A percentile compares a stretch with the other conserved stretches of the same genome.
These are phyloP conservation scores for Trypanosoma platydactyli DNA, from an alignment of 208 protist genomes.

Conservation along the genomic window DNA sequence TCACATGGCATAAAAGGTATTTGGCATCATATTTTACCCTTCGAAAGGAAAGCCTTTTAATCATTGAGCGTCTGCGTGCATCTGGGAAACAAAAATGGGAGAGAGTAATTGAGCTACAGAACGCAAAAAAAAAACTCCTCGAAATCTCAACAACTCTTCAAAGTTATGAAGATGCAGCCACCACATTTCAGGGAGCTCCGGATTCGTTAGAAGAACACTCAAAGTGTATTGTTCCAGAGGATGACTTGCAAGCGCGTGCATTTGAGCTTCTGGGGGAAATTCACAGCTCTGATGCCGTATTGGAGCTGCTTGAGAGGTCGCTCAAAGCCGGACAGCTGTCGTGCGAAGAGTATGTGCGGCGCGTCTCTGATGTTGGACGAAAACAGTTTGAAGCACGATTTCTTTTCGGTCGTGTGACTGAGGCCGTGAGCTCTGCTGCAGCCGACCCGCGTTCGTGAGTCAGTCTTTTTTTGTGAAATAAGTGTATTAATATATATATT, in stretches of 20 bases:
- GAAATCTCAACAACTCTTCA: neutral
- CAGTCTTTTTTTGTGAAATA: too few species aligned
- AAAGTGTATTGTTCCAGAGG: slow-evolving; percentile 50
- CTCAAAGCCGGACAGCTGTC: slow-evolving; percentile 58
- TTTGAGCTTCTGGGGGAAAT: slow-evolving; percentile 76
- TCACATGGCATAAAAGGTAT: neutral
- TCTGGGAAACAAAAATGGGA: neutral
- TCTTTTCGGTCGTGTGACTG: slow-evolving; percentile 47
- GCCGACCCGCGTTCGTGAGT: too few species aligned
- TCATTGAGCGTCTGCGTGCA: neutral
- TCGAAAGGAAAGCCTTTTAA: slow-evolving; percentile 1
- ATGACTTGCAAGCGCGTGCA: slow-evolving; percentile 55
- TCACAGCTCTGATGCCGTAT: slow-evolving; percentile 63
- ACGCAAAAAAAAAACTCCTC: neutral
- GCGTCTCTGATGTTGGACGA: slow-evolving; percentile 67
- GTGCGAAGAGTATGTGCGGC: slow-evolving; percentile 81
- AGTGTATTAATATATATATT: too few species aligned
- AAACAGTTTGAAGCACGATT: slow-evolving; percentile 78
- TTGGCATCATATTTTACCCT: slow-evolving; percentile 1
- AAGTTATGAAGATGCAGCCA: too few species aligned
- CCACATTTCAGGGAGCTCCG: neutral
- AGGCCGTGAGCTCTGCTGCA: too few species aligned
- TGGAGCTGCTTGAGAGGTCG: slow-evolving; percentile 64
- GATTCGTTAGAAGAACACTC: slow-evolving; percentile 65
- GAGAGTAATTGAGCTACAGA: neutral